Evolutionary conservation across 345 rosid genomes (phyloP).

Genomic region (Abelmoschus esculentus): DNA sequence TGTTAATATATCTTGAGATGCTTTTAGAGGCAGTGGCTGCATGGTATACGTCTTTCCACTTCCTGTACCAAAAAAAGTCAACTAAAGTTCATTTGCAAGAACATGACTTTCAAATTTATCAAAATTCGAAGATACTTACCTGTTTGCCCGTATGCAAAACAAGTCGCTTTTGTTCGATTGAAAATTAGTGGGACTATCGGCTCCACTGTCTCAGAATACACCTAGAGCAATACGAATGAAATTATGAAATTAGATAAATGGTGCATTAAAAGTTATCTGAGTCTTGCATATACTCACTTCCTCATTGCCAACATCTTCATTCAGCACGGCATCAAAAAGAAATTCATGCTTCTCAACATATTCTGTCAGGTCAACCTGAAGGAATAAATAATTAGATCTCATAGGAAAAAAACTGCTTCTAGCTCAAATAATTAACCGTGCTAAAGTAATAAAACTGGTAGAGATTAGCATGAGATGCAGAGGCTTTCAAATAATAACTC

Average conservation of each 20-base stretch:
- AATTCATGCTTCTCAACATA: neutral
- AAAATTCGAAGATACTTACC: neutral
- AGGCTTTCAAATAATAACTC: neutral
- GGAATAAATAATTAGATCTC: neutral
- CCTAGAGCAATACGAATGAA: neutral
- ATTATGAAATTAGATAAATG: neutral
- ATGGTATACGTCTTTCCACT: constrained; percentile 67
- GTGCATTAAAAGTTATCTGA: neutral
- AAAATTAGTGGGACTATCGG: neutral
- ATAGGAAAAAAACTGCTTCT: neutral
- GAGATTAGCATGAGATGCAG: neutral
- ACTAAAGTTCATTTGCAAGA: neutral
- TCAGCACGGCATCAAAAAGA: neutral
- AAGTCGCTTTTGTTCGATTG: constrained; percentile 2
- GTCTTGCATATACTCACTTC: neutral
- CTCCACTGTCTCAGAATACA: neutral
- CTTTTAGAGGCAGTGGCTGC: constrained; percentile 24
- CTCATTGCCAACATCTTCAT: constrained; percentile 1
- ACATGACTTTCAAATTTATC: neutral
- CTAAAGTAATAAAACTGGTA: neutral
- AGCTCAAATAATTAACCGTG: neutral
- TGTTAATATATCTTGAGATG: constrained; percentile 1
- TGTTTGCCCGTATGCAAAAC: constrained; percentile 2
- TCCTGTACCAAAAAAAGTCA: constrained; percentile 23
- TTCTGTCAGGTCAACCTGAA: constrained; percentile 5